Evolutionary conservation across 768 basidiomycete species (phyloP).

Genomic region (Russula sp.): DNA sequence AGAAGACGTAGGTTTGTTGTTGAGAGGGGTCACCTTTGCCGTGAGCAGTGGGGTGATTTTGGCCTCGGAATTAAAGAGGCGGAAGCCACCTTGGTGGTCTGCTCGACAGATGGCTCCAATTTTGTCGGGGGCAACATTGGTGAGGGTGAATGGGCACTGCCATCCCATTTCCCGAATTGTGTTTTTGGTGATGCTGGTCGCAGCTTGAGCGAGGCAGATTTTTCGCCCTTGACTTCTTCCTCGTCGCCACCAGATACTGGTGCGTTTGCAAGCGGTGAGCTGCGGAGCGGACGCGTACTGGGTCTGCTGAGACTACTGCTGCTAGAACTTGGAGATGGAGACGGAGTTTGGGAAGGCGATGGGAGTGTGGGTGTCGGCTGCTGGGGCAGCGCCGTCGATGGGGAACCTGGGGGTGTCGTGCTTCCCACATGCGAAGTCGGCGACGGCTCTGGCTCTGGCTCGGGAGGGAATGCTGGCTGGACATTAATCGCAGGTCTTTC

Average conservation of each 20-base stretch:
- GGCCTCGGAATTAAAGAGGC: slow-evolving; percentile 40
- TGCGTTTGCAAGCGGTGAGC: slow-evolving; percentile 67
- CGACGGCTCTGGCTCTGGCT: slow-evolving; percentile 30
- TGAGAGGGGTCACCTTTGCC: neutral
- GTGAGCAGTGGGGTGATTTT: slow-evolving; percentile 42
- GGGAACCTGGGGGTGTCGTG: slow-evolving; percentile 67
- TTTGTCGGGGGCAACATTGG: slow-evolving; percentile 12
- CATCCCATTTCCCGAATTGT: slow-evolving; percentile 37
- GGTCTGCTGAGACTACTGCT: slow-evolving; percentile 57
- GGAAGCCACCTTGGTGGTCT: slow-evolving; percentile 14
- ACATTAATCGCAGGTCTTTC: slow-evolving; percentile 46
- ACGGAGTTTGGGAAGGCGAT: slow-evolving; percentile 40
- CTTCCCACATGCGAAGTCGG: slow-evolving; percentile 41
- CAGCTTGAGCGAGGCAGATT: slow-evolving; percentile 34
- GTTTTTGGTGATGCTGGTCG: slow-evolving; percentile 44
- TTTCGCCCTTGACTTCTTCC: slow-evolving; percentile 38
- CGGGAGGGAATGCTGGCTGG: slow-evolving; percentile 39
- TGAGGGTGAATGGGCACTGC: neutral
- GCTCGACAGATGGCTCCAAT: slow-evolving; percentile 15
- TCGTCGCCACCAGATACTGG: slow-evolving; percentile 46
- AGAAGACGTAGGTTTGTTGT: neutral
- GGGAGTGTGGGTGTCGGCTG: slow-evolving; percentile 37
- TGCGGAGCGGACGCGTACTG: slow-evolving; percentile 65
- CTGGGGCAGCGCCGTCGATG: slow-evolving; percentile 42
- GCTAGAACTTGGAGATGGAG: slow-evolving; percentile 40